Evolutionary conservation across 2,329 filamentous ascomycete genomes (phyloP).

Genomic region (Didymella exigua): DNA sequence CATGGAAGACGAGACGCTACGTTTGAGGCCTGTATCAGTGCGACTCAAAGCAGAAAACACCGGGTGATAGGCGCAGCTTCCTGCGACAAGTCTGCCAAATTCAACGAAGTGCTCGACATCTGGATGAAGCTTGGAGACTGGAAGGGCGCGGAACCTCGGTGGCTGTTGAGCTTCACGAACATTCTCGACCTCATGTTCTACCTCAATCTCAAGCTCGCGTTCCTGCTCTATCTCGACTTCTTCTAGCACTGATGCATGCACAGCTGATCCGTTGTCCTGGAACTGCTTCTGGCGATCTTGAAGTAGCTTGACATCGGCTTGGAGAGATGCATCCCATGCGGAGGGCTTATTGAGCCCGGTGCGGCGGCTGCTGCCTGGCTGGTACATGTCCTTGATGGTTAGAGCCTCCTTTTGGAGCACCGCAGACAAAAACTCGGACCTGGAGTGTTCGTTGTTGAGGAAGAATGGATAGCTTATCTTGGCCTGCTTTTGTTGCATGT

Average conservation of each 20-base stretch:
- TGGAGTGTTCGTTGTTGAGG: slow-evolving; percentile 37
- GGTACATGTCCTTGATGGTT: slow-evolving; percentile 65
- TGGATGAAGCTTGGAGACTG: slow-evolving; percentile 55
- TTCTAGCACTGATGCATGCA: slow-evolving; percentile 59
- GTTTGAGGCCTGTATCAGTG: slow-evolving; percentile 48
- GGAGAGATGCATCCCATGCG: slow-evolving; percentile 32
- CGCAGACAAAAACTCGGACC: slow-evolving; percentile 52
- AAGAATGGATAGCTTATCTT: slow-evolving; percentile 52
- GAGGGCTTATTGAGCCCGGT: slow-evolving; percentile 8
- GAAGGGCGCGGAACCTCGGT: slow-evolving; percentile 47
- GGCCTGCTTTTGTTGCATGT: slow-evolving; percentile 62
- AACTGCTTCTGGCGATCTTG: slow-evolving; percentile 42
- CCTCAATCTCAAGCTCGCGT: slow-evolving; percentile 62
- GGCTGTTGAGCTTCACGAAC: slow-evolving; percentile 62
- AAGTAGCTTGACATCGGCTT: slow-evolving; percentile 45
- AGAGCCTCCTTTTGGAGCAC: slow-evolving; percentile 62
- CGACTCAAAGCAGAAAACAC: slow-evolving; percentile 52
- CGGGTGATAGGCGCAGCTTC: slow-evolving; percentile 47
- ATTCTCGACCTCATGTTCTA: slow-evolving; percentile 51
- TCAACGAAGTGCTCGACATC: slow-evolving; percentile 55
- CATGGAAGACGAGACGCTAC: slow-evolving; percentile 29
- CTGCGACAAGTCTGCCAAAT: slow-evolving; percentile 52
- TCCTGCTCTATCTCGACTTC: slow-evolving; percentile 54
- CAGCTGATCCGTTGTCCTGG: slow-evolving; percentile 53
- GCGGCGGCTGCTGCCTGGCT: slow-evolving; percentile 32